phyloP scores from a whole-genome alignment of 257 asterid genomes.

The Fraxinus excelsior region DNA sequence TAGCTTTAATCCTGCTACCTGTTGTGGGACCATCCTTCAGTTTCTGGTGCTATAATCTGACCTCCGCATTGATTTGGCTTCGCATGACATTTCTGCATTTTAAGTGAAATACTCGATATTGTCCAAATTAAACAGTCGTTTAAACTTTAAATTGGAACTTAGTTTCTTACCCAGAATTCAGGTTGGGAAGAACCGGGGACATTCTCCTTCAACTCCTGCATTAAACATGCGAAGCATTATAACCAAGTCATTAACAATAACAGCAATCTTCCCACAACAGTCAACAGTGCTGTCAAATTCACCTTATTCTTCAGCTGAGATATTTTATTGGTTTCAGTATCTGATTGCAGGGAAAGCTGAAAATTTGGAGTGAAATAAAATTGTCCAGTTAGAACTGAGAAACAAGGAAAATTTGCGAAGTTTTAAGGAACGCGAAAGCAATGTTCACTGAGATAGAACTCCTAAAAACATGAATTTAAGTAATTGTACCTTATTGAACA shows the following conservation, averaged over 20 bases:
- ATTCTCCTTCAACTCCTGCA: slow-evolving; percentile 53
- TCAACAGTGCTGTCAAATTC: slow-evolving; percentile 24
- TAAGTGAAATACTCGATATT: slow-evolving; percentile 2
- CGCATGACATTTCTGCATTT: slow-evolving; percentile 48
- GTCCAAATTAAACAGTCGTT: not conserved
- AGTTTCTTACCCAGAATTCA: slow-evolving; percentile 51
- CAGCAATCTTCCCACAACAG: not conserved
- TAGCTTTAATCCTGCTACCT: slow-evolving; percentile 38
- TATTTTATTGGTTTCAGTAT: slow-evolving; percentile 27
- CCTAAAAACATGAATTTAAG: not conserved
- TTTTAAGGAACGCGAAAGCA: not conserved
- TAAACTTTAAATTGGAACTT: not conserved
- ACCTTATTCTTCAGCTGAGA: slow-evolving; percentile 50
- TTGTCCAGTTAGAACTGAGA: no score
- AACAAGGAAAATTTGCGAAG: no score
- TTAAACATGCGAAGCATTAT: not conserved
- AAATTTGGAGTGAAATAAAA: slow-evolving; percentile 5
- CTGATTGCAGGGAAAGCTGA: slow-evolving; percentile 70
- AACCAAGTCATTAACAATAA: not conserved
- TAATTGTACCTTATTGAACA: slow-evolving; percentile 50
- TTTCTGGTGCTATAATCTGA: slow-evolving; percentile 39
- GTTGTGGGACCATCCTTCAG: slow-evolving; percentile 35
- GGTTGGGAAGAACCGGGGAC: slow-evolving; percentile 44
- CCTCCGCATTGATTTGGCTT: slow-evolving; percentile 65
- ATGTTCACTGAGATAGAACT: not conserved